Evolutionary conservation across 352 stramenopile genomes (phyloP), one percentile per base, ranked within the genome.

Genomic region (Stramenopiles sp.): DNA sequence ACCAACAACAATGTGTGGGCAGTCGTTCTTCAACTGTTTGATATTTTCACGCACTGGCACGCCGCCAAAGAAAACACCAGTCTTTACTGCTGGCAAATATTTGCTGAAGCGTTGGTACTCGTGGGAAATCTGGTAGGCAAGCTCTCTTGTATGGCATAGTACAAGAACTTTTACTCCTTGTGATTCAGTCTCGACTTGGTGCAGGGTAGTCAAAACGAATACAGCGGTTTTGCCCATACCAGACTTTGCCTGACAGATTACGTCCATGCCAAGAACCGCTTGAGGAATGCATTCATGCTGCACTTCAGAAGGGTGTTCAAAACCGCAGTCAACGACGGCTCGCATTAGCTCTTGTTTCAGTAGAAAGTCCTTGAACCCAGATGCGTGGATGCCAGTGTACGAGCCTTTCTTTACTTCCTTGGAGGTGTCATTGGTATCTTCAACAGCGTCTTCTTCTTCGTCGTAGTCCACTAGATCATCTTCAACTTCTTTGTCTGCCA

Each of bases 91-190:
- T 80, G 94, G 84, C 81, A 98, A 86, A 87, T 97, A 97, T 92
- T 99, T 99, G 90, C 92, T 98, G 89, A 99, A 99, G 80, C 96
- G 91, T 87, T 99, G 93, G 85, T 99, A 99, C 87, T 99, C 97
- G 84, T 99, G 93, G 31, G 95, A 93, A 85, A 99, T 99, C 88
- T 99, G 97, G 89, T 98, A 99, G 0, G 97, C 97, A 31, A 99
- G 89, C 86, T 99, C 97, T 85, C 96, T 94, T 39, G 97, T 99
- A 90, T 99, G 97, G 89, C 95, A 99, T 75, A 99, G 89, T 31
- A 99, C 96, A 27, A 99, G 84, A 27, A 98, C 95, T 67, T 90
- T 94, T 83, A 99, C 96, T 86, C 98, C 90, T 30, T 92, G 87
- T 71, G 91, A 91, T 0, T 95, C 88, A 22, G 91, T 91, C 85